Base-by-base conservation (phyloP, 805 yeast genomes). In the Zygotorulaspora sp. region DNA sequence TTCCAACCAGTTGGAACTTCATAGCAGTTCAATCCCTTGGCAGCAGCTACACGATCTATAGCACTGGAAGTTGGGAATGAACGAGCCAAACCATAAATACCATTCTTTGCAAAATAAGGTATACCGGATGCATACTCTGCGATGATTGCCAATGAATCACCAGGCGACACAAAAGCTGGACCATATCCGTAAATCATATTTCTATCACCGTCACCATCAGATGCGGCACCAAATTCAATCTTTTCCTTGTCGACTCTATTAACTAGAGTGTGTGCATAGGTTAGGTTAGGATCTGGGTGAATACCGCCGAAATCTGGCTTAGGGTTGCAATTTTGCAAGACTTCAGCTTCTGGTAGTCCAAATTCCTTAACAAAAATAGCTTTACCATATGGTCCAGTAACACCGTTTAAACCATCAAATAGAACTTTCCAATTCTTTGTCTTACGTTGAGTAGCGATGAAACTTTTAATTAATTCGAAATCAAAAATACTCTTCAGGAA, bases 1-100 rank as follows among this genome's bases (percentile, higher is more conserved):
- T 90, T 90, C 98, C 98, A 90, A 23, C 97, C 98, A 13, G 98
- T 90, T 40, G 98, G 98, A 4, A 92, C 97, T 66, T 92, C 98
- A 64, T 90, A 90, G 45, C 80, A 70, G 35, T 80, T 66, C 48
- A 90, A 66, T 20, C 82, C 82, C 63, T 86, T 79, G 42, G 71
- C 70, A 58, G 77, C 75, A 20, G 96, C 97, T 16, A 92, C 98
- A 41, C 83, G 72, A 55, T 90, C 98, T 53, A 90, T 74, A 22
- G 98, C 97, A 30, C 84, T 88, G 9, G 94, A 81, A 9, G 98
- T 90, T 41, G 98, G 98, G 96, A 90, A 90, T 7, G 96, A 85
- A 59, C 98, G 77, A 9, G 98, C 98, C 36, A 92, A 72, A 6
- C 98, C 98, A 53, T 85, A 73, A 29, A 89, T 83, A 35, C 97